phyloP scores from a whole-genome alignment of 257 asterid species.

The Ocimum tenuiflorum region DNA sequence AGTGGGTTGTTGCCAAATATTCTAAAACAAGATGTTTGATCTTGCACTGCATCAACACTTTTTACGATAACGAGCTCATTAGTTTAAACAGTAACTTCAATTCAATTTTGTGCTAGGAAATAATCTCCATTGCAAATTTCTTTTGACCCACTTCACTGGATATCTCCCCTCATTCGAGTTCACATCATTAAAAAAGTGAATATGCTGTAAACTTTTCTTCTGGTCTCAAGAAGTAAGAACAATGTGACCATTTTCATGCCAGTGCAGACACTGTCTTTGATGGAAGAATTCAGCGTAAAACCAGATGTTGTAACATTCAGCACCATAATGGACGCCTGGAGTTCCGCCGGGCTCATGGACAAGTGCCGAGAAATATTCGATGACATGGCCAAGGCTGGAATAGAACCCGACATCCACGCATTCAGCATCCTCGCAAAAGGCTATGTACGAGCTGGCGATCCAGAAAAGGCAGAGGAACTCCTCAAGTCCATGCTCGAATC shows the following conservation, averaged over 20 bases:
- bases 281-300: slow-evolving; percentile 78
- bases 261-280: slow-evolving; percentile 53
- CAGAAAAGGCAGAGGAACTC: slow-evolving; percentile 63
- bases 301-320: slow-evolving; percentile 88
- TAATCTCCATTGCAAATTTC: neutral
- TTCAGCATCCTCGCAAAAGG: slow-evolving; percentile 98
- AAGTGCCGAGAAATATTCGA: slow-evolving; percentile 70
- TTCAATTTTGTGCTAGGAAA: neutral
- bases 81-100: too few relatives aligned
- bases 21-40: neutral
- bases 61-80: too few relatives aligned
- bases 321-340: slow-evolving; percentile 93
- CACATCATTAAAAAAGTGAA: neutral
- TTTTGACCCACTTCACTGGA: neutral
- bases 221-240: neutral
- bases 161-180: neutral
- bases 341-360: slow-evolving; percentile 75
- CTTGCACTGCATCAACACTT: too few relatives aligned
- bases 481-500: slow-evolving; percentile 44
- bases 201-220: neutral
- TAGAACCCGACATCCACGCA: slow-evolving; percentile 69
- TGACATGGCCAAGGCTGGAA: slow-evolving; percentile 62
- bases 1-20: neutral
- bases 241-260: too few relatives aligned
- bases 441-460: slow-evolving; percentile 71